These are phyloP conservation scores for Apiospora rasikravindrae DNA, from an alignment of 2,329 filamentous ascomycete species.

Conservation along the genomic window DNA sequence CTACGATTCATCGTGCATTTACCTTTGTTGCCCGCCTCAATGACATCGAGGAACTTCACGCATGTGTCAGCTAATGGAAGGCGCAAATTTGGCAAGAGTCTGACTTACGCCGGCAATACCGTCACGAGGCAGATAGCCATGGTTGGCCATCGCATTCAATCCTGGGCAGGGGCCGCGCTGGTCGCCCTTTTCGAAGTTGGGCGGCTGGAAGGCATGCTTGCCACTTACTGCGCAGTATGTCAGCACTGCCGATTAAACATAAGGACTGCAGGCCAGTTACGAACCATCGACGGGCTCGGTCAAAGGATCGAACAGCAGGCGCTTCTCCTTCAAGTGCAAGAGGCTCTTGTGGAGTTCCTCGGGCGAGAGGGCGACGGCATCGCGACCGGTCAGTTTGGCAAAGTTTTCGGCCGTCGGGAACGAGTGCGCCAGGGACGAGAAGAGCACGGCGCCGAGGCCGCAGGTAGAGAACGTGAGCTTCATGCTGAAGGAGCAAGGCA, in stretches of 20 bases:
- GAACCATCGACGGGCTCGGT: constrained; percentile 27
- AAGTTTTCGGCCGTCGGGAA: constrained; percentile 31
- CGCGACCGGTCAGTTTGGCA: constrained; percentile 25
- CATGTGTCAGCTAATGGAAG: no score
- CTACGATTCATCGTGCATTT: neutral
- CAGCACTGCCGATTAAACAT: neutral
- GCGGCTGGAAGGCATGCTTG: constrained; percentile 27
- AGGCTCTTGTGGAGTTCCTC: constrained; percentile 25
- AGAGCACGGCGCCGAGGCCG: constrained; percentile 17
- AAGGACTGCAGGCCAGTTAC: neutral
- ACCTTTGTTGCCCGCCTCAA: constrained; percentile 39
- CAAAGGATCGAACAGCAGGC: constrained; percentile 27
- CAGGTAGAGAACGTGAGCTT: constrained; percentile 11
- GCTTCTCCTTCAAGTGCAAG: constrained; percentile 27
- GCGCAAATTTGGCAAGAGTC: no score
- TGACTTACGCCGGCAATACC: constrained; percentile 31
- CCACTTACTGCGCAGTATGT: constrained; percentile 23
- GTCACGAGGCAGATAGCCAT: constrained; percentile 35
- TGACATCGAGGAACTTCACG: constrained; percentile 33
- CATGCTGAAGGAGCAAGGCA: neutral
- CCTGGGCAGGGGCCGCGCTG: constrained; percentile 36
- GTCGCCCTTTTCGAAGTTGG: constrained; percentile 31
- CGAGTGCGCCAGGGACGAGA: constrained; percentile 22
- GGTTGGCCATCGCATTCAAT: constrained; percentile 38
- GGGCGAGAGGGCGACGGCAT: constrained; percentile 20